Conservation (phyloP, 495 filamentous ascomycete species). For the Thermothielavioides terrestris region DNA sequence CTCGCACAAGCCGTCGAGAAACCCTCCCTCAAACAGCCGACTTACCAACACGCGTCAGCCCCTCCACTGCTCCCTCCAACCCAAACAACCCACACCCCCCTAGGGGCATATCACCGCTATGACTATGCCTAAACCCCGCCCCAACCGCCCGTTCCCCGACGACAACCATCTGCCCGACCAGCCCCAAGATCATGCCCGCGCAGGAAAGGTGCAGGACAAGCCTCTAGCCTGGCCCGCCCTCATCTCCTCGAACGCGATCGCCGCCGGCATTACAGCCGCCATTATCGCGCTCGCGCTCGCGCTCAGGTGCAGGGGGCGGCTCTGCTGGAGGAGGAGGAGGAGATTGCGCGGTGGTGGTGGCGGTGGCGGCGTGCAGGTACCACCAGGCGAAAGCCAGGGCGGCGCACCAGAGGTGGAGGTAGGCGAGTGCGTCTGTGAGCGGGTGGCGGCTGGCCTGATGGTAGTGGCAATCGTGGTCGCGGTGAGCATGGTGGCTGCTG, state of each 20-base stretch:
- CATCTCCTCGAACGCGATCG: too few relatives aligned
- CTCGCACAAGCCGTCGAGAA: not conserved
- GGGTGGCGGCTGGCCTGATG: not conserved
- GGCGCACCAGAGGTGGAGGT: slow-evolving; percentile 5
- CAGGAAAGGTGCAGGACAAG: slow-evolving; percentile 2
- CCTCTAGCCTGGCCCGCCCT: slow-evolving; percentile 6
- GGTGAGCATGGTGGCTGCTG: not conserved
- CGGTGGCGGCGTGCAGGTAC: too few relatives aligned
- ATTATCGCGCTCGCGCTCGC: too few relatives aligned
- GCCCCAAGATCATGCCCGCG: not conserved
- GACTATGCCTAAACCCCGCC: not conserved
- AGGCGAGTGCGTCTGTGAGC: not conserved
- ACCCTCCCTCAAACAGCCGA: not conserved
- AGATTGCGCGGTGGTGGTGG: too few relatives aligned
- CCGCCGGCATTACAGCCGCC: too few relatives aligned
- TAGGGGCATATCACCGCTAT: not conserved
- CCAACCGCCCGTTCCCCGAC: not conserved
- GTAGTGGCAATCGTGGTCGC: not conserved
- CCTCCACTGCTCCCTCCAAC: not conserved
- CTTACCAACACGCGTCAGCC: not conserved
- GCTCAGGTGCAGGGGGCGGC: too few relatives aligned
- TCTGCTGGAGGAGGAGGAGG: too few relatives aligned
- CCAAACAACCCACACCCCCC: not conserved
- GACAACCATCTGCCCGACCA: not conserved
- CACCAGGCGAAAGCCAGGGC: slow-evolving; percentile 3